These are phyloP conservation scores for Macrophomina phaseolina DNA, from an alignment of 2,329 filamentous ascomycete species.

Conservation along the genomic window DNA sequence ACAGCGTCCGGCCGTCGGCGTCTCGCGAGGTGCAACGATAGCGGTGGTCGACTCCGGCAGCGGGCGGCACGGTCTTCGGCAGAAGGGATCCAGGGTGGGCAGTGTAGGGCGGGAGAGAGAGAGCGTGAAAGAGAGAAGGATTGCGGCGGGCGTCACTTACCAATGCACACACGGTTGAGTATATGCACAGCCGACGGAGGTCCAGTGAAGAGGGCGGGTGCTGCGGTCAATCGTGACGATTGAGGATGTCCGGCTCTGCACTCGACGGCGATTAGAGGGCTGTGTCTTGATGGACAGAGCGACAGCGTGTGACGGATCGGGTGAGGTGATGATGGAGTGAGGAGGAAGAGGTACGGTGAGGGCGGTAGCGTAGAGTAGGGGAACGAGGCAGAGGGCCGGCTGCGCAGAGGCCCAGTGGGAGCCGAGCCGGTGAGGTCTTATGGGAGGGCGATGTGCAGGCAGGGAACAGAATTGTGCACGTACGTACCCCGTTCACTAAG, in stretches of 20 bases:
- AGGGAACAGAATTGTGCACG: slow-evolving; percentile 28
- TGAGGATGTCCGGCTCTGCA: slow-evolving; percentile 25
- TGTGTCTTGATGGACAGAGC: neutral
- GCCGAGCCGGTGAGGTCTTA: slow-evolving; percentile 25
- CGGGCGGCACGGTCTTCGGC: slow-evolving; percentile 1
- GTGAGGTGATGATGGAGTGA: slow-evolving; percentile 17
- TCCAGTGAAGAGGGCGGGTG: slow-evolving; percentile 24
- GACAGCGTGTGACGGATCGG: neutral
- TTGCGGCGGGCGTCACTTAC: slow-evolving; percentile 18
- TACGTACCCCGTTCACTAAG: slow-evolving; percentile 28
- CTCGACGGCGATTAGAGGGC: slow-evolving; percentile 7
- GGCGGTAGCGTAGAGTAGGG: slow-evolving; percentile 2
- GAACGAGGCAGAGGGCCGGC: slow-evolving; percentile 22
- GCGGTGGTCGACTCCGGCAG: slow-evolving; percentile 11
- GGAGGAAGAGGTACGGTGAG: slow-evolving; percentile 4
- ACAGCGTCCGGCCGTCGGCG: neutral
- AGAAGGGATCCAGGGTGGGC: slow-evolving; percentile 20
- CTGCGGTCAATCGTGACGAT: slow-evolving; percentile 25
- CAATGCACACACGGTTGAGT: slow-evolving; percentile 26
- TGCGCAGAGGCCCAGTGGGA: slow-evolving; percentile 20
- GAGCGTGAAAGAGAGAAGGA: neutral
- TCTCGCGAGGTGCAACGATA: neutral
- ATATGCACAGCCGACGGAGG: slow-evolving; percentile 25
- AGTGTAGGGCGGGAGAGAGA: neutral
- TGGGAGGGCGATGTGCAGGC: slow-evolving; percentile 26